Conservation (phyloP, 2,329 filamentous ascomycete genomes). For the Westerdykella sp. region DNA sequence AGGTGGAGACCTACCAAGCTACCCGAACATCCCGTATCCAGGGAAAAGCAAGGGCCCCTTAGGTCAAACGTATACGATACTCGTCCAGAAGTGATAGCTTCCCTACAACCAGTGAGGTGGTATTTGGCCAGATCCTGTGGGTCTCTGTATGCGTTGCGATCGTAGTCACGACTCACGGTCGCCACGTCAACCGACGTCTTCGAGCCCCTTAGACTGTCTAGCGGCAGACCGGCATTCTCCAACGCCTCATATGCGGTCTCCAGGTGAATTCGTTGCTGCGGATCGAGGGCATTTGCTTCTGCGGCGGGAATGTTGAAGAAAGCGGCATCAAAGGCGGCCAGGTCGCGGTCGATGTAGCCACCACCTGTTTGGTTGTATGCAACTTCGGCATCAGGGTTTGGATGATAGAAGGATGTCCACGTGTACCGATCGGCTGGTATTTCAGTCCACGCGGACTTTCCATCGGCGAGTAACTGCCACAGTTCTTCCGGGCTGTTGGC, state of each 20-base stretch:
- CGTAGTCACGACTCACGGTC: slow-evolving; percentile 7
- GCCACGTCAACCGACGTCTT: background rate
- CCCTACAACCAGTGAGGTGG: slow-evolving; percentile 5
- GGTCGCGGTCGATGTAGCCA: slow-evolving; percentile 18
- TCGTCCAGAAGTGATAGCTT: slow-evolving; percentile 10
- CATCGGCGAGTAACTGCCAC: slow-evolving; percentile 29
- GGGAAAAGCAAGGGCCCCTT: slow-evolving; percentile 13
- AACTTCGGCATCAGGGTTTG: slow-evolving; percentile 1
- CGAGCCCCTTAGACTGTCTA: slow-evolving; percentile 7
- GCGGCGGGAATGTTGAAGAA: slow-evolving; percentile 19
- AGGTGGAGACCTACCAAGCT: slow-evolving; percentile 15
- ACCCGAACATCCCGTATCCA: slow-evolving; percentile 21
- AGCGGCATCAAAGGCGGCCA: slow-evolving; percentile 28
- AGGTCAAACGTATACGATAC: slow-evolving; percentile 17
- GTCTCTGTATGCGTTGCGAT: slow-evolving; percentile 13
- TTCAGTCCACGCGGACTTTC: slow-evolving; percentile 19
- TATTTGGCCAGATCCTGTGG: slow-evolving; percentile 11
- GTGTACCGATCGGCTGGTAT: slow-evolving; percentile 30
- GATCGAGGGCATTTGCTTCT: slow-evolving; percentile 22
- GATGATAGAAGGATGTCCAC: slow-evolving; percentile 13
- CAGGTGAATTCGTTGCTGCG: slow-evolving; percentile 21
- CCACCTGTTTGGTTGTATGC: slow-evolving; percentile 2
- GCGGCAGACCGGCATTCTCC: slow-evolving; percentile 26
- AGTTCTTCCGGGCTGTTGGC: slow-evolving; percentile 26
- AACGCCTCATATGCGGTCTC: slow-evolving; percentile 34